Conservation (phyloP, 192 early-diverging fungal species). For the Backusella tuberculispora region DNA sequence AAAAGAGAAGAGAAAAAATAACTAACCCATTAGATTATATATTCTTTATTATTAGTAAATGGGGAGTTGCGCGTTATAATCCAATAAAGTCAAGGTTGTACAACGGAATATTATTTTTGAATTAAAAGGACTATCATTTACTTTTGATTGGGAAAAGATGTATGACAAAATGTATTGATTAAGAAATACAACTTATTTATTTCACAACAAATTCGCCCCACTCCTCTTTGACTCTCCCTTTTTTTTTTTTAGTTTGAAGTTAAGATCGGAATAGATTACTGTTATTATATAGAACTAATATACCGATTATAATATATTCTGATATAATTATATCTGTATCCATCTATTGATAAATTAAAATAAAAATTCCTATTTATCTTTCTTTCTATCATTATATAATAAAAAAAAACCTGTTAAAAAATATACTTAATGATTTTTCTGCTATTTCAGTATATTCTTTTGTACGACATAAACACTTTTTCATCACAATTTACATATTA, state of each 20-base stretch:
- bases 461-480: no score
- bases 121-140: conserved; percentile 6
- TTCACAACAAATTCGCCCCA: background rate
- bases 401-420: background rate
- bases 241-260: background rate
- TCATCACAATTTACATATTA: no score
- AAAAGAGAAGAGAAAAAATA: background rate
- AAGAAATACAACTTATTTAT: background rate
- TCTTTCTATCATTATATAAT: background rate
- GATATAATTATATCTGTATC: background rate
- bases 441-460: no score
- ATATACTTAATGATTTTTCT: no score
- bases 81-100: conserved; percentile 4
- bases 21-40: background rate
- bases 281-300: background rate
- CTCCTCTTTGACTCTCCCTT: no score
- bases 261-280: background rate
- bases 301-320: no score
- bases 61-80: background rate
- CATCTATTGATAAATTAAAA: background rate
- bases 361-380: background rate
- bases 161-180: background rate
- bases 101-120: conserved; percentile 10
- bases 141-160: background rate
- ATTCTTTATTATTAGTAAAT: background rate